Base-by-base conservation (phyloP, 164 flowering plant species). In the Vitis rupestris region DNA sequence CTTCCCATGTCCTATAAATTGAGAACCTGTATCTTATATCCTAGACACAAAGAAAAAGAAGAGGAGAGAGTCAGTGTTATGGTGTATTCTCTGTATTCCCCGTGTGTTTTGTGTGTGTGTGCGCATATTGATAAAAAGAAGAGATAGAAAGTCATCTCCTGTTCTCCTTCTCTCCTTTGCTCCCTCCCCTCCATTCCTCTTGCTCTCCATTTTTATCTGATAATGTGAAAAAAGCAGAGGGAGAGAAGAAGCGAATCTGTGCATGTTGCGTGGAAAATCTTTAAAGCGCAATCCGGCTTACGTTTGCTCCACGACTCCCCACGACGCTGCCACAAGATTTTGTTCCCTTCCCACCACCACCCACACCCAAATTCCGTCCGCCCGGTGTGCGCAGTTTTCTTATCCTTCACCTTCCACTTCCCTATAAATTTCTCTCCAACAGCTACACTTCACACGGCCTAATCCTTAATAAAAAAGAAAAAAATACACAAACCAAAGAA, bases 261-360 rank as follows among this genome's bases (percentile, higher is more conserved):
- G 82, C 87, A 79, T 86, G 84, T 81, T 85, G 79, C 80, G 82
- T 72, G 79, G 76, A 52, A 83, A 75, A 88, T 88, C 90, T 80
- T 75, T 81, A 81, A 82, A 86, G 88, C 63, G 76, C 56, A 81
- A 81, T 79, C 75, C 74, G 66, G 80, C 86, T 82, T 86, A 87
- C 88, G 86, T 82, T 85, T 77, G 80, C 81, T 66, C 79, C 79
- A 64, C 80, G 74, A 61, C 70, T 71, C 70, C 78, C 81, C 81
- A 71, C 78, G 70, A 66, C 76, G 54, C 84, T 71, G 76, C 76
- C 72, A 69, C 77, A 71, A 73, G 83, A 79, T 78, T 78, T 80
- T 80, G 73, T 83, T 77, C 75, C 54, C 65, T 59, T 64, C 68
- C 59, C 17, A 16, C 3, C 30, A 27, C 9, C 19, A 31, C 37